Evolutionary conservation across 495 filamentous ascomycete species (phyloP), one percentile per base, ranked within the genome.

Genomic region (Diplogelasinospora grovesii): DNA sequence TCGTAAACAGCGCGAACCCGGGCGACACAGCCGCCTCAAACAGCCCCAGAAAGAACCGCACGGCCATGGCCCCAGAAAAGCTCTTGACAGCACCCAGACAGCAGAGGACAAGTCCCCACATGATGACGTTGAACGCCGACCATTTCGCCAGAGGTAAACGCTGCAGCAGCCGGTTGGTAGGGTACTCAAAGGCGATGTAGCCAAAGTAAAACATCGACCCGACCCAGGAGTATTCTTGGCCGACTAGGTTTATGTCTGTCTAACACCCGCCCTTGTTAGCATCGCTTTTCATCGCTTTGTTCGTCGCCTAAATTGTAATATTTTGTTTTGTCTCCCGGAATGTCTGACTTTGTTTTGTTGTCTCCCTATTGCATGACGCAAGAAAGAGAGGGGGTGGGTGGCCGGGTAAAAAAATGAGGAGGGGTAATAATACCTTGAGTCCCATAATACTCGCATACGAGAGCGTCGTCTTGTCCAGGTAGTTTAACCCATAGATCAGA

Each of bases 21-120:
- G 80, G 80, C 30, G 69, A 70, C 39, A 82, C 75, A 20, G 74
- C 72, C 13, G 79, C 75, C 63, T 83, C 80, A 42, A 81, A 75
- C 40, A 77, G 65, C 8, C 80, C 80, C 0, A 81, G 56, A 34
- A 83, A 69, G 33, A 78, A 59, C 5, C 80, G 67, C 6, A 75
- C 57, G 20, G 61, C 59, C 6, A 65, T n/a, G n/a, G n/a, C n/a
- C n/a, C n/a, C n/a, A n/a, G n/a, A n/a, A n/a, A n/a, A n/a, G n/a
- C n/a, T n/a, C n/a, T n/a, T n/a, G n/a, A n/a, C n/a, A n/a, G n/a
- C n/a, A n/a, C n/a, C n/a, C n/a, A n/a, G n/a, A n/a, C n/a, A n/a
- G n/a, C n/a, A n/a, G n/a, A n/a, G n/a, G n/a, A n/a, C n/a, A n/a
- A n/a, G n/a, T n/a, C n/a, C n/a, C 75, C 76, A 80, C 43, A 71